Base-by-base conservation (phyloP, 2,329 filamentous ascomycete species). In the Cladophialophora carrionii region DNA sequence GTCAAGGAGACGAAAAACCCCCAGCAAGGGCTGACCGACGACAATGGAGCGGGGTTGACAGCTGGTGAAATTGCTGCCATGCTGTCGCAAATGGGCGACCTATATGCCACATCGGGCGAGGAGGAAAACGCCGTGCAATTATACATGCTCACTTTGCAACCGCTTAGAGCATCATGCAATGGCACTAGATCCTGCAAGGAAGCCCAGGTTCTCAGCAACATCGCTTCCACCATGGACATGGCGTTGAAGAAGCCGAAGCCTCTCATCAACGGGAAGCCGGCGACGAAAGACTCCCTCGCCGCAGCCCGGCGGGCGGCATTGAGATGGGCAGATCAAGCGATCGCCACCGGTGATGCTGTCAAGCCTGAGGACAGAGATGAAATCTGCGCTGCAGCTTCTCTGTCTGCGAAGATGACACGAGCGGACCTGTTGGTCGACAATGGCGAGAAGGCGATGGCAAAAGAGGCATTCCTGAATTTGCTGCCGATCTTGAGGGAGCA, bases 1-100 rank as follows among this genome's bases (percentile, higher is more conserved):
- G 77, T 97, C 63, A 87, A 85, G 68, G 95, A 98, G 77, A 84
- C 89, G 71, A 83, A 87, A 67, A 81, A 90, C 62, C 85, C 91
- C 8, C 82, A 87, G 32, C 52, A 54, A 34, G 62, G 81, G 78
- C 1, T 90, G 2, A 71, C 72, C 65, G 71, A 75, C 37, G 72
- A 76, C 24, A 75, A 72, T 46, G 71, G 74, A 34, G 69, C 74
- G 46, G 79, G 77, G 73, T 57, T 80, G 72, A 78, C 73, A 52
- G 71, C 77, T 29, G 71, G 74, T 55, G 78, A 81, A 73, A 75
- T 76, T 61, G 75, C 73, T 4, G 71, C 72, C 10, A 69, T 72
- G 67, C 57, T 72, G 54, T 68, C 64, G 26, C 69, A 70, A 52
- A 71, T 71, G 69, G 70, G 71, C 8, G 70, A 70, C 54, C 58